Evolutionary conservation across 352 stramenopile genomes (phyloP).

Genomic region (Phytopythium vexans): DNA sequence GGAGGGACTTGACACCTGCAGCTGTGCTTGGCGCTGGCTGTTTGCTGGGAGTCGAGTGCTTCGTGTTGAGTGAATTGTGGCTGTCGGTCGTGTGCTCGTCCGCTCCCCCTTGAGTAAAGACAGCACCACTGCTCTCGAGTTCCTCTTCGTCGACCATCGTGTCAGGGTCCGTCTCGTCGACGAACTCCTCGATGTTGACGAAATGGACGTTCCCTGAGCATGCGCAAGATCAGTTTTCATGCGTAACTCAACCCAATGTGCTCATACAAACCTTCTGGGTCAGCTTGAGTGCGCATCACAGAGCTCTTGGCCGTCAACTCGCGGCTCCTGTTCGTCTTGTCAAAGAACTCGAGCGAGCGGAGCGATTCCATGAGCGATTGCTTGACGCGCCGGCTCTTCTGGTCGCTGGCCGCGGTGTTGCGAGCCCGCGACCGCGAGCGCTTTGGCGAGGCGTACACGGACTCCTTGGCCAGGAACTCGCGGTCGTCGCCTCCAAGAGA

Average conservation of each 20-base stretch:
- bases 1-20: constrained; percentile 2
- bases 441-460: constrained; percentile 35
- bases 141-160: constrained; percentile 4
- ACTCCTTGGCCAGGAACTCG: constrained; percentile 42
- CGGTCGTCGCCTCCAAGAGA: constrained; percentile 13
- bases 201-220: constrained; percentile 65
- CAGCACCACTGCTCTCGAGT: not conserved
- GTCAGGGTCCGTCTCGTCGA: constrained; percentile 19
- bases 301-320: constrained; percentile 58
- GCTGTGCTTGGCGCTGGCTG: not conserved
- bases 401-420: constrained; percentile 14
- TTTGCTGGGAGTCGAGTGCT: not conserved
- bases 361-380: constrained; percentile 69
- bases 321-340: constrained; percentile 67
- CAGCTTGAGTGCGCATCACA: constrained; percentile 50
- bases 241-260: not conserved
- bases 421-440: constrained; percentile 35
- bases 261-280: constrained; percentile 42
- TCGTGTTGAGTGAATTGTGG: not conserved
- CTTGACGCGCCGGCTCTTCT: constrained; percentile 55
- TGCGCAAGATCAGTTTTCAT: not conserved
- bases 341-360: constrained; percentile 68
- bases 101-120: not conserved
- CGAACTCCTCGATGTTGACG: constrained; percentile 67
- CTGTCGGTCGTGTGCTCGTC: too few species aligned